Evolutionary conservation across 345 rosid genomes (phyloP).

Genomic region (Eutrema japonicum): DNA sequence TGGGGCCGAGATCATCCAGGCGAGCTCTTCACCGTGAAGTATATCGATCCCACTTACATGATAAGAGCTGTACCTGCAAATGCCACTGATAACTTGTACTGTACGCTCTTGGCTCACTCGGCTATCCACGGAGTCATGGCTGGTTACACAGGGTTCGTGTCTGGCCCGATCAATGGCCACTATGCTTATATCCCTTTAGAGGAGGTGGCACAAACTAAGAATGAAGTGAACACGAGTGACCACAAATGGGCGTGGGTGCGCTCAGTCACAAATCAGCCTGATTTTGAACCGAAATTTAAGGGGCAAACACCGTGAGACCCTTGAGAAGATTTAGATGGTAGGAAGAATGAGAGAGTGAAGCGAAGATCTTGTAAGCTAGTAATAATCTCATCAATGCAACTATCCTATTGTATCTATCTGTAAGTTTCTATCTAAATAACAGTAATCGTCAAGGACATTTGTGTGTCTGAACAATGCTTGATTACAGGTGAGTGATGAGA

Average conservation of each 20-base stretch:
- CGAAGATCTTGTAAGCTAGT: slow-evolving; percentile 32
- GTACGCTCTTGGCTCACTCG: slow-evolving; percentile 88
- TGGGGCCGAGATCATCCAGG: slow-evolving; percentile 67
- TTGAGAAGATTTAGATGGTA: slow-evolving; percentile 14
- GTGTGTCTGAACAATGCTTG: not conserved
- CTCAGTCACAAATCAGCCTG: slow-evolving; percentile 84
- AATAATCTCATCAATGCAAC: not conserved
- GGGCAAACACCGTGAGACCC: slow-evolving; percentile 10
- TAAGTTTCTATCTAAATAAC: not conserved
- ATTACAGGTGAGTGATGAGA: not conserved
- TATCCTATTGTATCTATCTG: slow-evolving; percentile 9
- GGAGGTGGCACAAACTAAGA: slow-evolving; percentile 71
- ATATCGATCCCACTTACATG: slow-evolving; percentile 95
- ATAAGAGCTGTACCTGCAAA: slow-evolving; percentile 89
- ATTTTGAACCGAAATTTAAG: slow-evolving; percentile 48
- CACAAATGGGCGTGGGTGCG: slow-evolving; percentile 97
- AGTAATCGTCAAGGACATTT: slow-evolving; percentile 1
- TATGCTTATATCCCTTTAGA: slow-evolving; percentile 80
- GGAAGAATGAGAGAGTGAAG: slow-evolving; percentile 29
- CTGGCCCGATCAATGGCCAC: slow-evolving; percentile 87
- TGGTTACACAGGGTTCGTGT: slow-evolving; percentile 81
- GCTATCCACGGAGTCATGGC: slow-evolving; percentile 94
- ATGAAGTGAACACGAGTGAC: slow-evolving; percentile 64
- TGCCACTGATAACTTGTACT: slow-evolving; percentile 74
- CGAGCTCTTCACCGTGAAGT: slow-evolving; percentile 77